Evolutionary conservation across 306 rosid species (phyloP).

Genomic region (Hippophae rhamnoides): DNA sequence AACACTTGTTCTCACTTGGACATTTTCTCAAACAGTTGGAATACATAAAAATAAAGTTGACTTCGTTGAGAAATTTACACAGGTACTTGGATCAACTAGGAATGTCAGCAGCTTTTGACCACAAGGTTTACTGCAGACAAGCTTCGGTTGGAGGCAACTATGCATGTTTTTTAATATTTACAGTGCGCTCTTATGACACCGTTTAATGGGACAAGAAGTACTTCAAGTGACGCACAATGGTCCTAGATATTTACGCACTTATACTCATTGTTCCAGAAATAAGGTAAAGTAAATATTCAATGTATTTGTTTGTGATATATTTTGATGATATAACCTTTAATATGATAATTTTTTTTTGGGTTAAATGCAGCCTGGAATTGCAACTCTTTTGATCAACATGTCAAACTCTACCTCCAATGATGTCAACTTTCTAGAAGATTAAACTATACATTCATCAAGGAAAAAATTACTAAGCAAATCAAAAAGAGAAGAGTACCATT

Average conservation of each 20-base stretch:
- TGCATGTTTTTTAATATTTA: slow-evolving; percentile 13
- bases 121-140: slow-evolving; percentile 55
- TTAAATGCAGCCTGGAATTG: slow-evolving; percentile 34
- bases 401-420: slow-evolving; percentile 33
- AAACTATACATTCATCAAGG: slow-evolving; percentile 12
- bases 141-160: slow-evolving; percentile 61
- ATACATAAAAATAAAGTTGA: not conserved
- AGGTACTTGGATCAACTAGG: slow-evolving; percentile 70
- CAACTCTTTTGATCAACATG: slow-evolving; percentile 50
- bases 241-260: slow-evolving; percentile 33
- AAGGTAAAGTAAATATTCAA: slow-evolving; percentile 1
- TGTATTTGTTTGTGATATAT: not conserved
- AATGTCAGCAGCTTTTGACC: slow-evolving; percentile 45
- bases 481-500: slow-evolving; percentile 52
- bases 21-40: not conserved
- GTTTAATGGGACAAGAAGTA: slow-evolving; percentile 41
- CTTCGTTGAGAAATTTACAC: not conserved
- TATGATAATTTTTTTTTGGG: not conserved
- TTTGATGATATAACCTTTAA: not conserved
- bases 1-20: not conserved
- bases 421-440: slow-evolving; percentile 23
- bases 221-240: slow-evolving; percentile 25
- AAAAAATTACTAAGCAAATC: not conserved
- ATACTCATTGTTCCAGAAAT: slow-evolving; percentile 36
- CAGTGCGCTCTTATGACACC: slow-evolving; percentile 46